These are phyloP conservation scores for Cercospora beticola DNA, from an alignment of 2,329 filamentous ascomycete species.

Conservation along the genomic window DNA sequence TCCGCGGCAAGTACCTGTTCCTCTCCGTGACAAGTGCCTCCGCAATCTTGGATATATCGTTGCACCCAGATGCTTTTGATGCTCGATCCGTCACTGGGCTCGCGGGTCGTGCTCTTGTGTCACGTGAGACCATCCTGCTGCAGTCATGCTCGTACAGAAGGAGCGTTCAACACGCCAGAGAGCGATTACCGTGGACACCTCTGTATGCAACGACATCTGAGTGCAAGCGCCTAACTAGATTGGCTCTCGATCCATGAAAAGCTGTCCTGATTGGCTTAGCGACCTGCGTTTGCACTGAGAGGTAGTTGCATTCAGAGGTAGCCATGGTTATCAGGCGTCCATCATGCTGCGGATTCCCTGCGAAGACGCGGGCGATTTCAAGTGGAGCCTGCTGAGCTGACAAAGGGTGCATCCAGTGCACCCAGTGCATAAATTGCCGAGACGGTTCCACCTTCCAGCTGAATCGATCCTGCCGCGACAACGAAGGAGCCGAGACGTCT, in stretches of 20 bases:
- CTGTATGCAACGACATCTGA: too few species aligned
- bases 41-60: not conserved
- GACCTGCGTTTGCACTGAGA: too few species aligned
- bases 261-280: too few species aligned
- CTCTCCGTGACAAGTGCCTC: not conserved
- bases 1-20: not conserved
- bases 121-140: not conserved
- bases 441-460: not conserved
- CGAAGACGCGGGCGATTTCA: not conserved
- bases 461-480: not conserved
- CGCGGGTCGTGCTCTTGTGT: not conserved
- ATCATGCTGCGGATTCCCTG: not conserved
- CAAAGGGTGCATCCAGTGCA: not conserved
- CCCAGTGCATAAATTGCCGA: not conserved
- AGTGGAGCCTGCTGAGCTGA: not conserved
- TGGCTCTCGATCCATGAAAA: too few species aligned
- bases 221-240: too few species aligned
- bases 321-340: not conserved
- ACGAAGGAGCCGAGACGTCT: not conserved
- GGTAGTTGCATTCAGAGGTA: too few species aligned
- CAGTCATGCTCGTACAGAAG: not conserved
- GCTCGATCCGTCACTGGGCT: not conserved
- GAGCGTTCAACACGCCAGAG: not conserved
- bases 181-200: not conserved
- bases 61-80: not conserved